Conservation (phyloP, 78 protist species). For the Protostelium mycophagum region DNA sequence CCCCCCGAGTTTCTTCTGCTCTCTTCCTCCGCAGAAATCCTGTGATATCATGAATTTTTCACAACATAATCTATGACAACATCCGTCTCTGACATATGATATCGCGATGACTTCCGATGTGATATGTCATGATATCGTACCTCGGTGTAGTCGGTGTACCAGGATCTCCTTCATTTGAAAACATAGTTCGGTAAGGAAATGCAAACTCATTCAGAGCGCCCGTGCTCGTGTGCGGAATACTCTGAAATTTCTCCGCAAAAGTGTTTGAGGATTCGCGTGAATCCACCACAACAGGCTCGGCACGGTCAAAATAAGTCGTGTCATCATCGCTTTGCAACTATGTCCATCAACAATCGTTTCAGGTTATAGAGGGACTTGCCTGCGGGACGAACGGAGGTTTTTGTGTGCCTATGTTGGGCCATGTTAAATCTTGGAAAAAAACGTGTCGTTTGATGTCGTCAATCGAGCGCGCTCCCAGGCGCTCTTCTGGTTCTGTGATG, state of each 20-base stretch:
- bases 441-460: conserved; percentile 79
- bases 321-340: not conserved
- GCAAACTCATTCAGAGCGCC: not conserved
- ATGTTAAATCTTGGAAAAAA: conserved; percentile 82
- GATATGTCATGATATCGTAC: no score
- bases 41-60: no score
- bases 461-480: conserved; percentile 55
- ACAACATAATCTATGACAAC: no score
- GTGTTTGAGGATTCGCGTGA: not conserved
- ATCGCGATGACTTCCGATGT: no score
- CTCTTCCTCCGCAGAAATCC: no score
- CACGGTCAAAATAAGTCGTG: not conserved
- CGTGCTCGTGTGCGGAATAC: not conserved
- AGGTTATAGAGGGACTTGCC: no score
- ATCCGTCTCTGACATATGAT: no score
- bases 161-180: no score
- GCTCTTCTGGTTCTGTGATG: conserved; percentile 35
- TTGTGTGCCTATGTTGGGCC: conserved; percentile 58
- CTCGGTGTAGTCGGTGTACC: no score
- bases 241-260: not conserved
- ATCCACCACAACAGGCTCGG: not conserved
- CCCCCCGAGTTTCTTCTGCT: not conserved
- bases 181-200: not conserved
- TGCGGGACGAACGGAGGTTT: conserved; percentile 61
- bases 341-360: no score